phyloP scores from a whole-genome alignment of 1,284 basidiomycete genomes.

The Salmacisia buchloeana region DNA sequence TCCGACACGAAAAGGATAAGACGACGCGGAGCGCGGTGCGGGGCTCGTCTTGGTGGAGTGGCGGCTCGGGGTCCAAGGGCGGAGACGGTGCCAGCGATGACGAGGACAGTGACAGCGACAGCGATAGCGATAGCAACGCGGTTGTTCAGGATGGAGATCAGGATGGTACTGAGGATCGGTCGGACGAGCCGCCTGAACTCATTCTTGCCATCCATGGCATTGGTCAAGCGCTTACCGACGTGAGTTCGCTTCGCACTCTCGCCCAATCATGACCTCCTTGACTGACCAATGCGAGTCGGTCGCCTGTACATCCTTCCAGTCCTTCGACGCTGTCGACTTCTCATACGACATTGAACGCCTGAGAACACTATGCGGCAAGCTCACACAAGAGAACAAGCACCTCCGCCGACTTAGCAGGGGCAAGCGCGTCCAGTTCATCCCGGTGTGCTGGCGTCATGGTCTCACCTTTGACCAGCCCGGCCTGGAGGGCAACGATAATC shows the following conservation, averaged over 20 bases:
- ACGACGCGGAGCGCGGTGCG: conserved; percentile 28
- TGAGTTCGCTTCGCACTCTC: background rate
- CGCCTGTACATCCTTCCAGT: background rate
- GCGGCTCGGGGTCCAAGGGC: too few species aligned
- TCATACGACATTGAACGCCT: conserved; percentile 18
- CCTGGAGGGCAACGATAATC: conserved; percentile 16
- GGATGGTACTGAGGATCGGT: too few species aligned
- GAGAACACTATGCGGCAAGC: conserved; percentile 10
- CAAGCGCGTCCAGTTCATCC: conserved; percentile 18
- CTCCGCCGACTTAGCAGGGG: conserved; percentile 13
- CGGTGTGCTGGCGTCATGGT: conserved; percentile 17
- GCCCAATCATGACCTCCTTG: background rate
- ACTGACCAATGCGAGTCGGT: too few species aligned
- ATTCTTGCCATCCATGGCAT: conserved; percentile 28
- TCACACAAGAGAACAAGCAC: background rate
- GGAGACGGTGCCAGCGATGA: conserved; percentile 18
- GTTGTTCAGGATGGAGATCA: too few species aligned
- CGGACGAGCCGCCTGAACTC: conserved; percentile 38
- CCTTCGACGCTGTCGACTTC: conserved; percentile 21
- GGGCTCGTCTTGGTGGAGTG: conserved; percentile 1
- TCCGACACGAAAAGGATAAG: conserved; percentile 29
- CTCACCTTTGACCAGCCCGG: conserved; percentile 10
- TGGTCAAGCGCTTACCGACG: background rate
- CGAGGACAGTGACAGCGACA: background rate
- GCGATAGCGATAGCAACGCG: conserved; percentile 8